Evolutionary conservation across 768 basidiomycete genomes (phyloP).

Genomic region (Leccinum variicolor): DNA sequence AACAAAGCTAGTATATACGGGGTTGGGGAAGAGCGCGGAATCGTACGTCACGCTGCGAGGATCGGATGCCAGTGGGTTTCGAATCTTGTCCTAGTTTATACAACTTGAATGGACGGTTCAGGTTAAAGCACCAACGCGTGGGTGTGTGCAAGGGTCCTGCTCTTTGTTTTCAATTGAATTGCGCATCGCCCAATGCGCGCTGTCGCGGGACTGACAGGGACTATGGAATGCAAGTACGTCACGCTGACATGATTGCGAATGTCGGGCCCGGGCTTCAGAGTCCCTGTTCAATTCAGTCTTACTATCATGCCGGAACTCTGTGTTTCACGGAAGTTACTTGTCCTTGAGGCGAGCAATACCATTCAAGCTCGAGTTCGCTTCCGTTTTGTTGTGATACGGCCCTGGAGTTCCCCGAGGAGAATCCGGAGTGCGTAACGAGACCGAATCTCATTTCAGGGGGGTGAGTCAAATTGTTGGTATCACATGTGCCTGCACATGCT

Average conservation of each 20-base stretch:
- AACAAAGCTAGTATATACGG: background rate
- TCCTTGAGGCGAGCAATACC: background rate
- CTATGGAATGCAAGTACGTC: background rate
- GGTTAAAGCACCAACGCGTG: background rate
- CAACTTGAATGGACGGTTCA: background rate
- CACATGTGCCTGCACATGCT: background rate
- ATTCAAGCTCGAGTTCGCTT: background rate
- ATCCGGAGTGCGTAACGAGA: background rate
- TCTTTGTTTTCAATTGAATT: background rate
- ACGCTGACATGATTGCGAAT: background rate
- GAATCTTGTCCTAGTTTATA: background rate
- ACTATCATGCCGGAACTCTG: background rate
- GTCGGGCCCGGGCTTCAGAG: background rate
- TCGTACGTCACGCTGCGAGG: background rate
- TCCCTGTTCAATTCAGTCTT: background rate
- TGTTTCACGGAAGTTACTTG: background rate
- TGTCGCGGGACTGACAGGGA: background rate
- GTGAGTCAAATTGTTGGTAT: background rate
- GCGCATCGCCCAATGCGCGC: background rate
- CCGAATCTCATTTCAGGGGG: background rate
- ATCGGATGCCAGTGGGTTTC: background rate
- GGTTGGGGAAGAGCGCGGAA: background rate
- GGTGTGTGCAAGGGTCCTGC: background rate
- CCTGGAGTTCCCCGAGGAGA: conserved; percentile 8
- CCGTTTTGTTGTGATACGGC: background rate